A percentile compares a stretch with the other conserved stretches of the same genome.
Conservation (phyloP, 2,329 filamentous ascomycete genomes). For the Hymenoscyphus linearis region DNA sequence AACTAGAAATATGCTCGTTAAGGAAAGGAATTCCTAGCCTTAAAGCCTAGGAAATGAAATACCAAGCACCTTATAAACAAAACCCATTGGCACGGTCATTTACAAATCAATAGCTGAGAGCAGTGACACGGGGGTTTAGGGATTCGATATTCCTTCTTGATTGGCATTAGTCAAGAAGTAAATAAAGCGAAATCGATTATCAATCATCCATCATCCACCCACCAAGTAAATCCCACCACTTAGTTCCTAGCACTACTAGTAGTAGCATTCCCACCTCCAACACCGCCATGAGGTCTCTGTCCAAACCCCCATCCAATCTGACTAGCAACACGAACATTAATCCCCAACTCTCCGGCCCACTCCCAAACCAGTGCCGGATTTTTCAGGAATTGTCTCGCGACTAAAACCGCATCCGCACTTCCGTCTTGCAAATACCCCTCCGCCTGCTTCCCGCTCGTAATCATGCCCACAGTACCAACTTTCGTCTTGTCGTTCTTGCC, state of each 20-base stretch:
- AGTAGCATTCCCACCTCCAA: constrained; percentile 6
- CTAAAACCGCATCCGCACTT: constrained; percentile 42
- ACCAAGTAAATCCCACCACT: no score
- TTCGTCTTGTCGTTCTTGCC: constrained; percentile 40
- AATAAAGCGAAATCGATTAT: no score
- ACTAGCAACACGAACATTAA: constrained; percentile 39
- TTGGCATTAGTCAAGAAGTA: no score
- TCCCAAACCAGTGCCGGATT: constrained; percentile 49
- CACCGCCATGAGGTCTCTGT: constrained; percentile 8
- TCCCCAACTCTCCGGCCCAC: constrained; percentile 48
- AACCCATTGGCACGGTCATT: no score
- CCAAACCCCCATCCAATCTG: constrained; percentile 50
- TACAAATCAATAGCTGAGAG: no score
- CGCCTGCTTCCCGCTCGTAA: constrained; percentile 38
- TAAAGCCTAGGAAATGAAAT: no score
- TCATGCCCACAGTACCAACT: constrained; percentile 42
- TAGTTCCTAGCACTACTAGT: background rate
- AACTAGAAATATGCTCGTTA: no score
- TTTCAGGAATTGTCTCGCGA: constrained; percentile 49
- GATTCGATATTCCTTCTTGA: no score
- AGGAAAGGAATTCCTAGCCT: no score
- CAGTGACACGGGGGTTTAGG: no score
- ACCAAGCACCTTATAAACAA: no score
- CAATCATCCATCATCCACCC: no score
- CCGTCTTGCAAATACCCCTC: constrained; percentile 42